Percentiles rank a stretch among this genome's conserved stretches.
Conservation (phyloP, 2,329 filamentous ascomycete species). For the Pseudogymnoascus sp. region DNA sequence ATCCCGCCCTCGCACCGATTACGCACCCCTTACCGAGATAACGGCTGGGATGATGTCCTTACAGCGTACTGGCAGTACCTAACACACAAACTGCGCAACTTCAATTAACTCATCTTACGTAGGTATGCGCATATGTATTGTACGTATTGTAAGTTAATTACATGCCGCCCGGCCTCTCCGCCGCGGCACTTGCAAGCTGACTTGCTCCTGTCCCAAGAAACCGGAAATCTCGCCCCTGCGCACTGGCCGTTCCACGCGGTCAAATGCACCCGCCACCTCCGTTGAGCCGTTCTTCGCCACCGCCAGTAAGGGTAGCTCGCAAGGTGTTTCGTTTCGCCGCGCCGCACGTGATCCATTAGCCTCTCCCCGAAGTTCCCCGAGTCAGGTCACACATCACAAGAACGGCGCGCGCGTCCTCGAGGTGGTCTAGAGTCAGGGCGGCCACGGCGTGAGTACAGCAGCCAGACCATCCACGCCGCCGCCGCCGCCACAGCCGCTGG, state of each 20-base stretch:
- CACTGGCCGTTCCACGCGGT: not conserved
- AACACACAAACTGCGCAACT: not conserved
- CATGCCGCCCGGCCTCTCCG: not conserved
- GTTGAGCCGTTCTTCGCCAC: not conserved
- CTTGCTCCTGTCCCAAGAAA: not conserved
- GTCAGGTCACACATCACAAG: not conserved
- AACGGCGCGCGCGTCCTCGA: not conserved
- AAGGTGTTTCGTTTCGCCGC: not conserved
- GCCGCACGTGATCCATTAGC: not conserved
- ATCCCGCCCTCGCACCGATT: not conserved
- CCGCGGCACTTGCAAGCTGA: not conserved
- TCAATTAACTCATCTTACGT: not conserved
- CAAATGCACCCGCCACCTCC: not conserved
- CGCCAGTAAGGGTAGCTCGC: slow-evolving; percentile 3
- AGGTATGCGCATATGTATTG: not conserved
- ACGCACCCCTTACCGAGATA: not conserved
- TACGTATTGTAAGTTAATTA: not conserved
- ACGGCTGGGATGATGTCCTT: not conserved
- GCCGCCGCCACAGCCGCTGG: not conserved
- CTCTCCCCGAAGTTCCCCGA: not conserved
- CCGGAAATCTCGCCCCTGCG: not conserved
- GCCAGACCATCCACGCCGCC: not conserved
- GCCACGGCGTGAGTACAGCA: not conserved
- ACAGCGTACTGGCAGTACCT: not conserved
- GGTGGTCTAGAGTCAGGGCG: not conserved